A percentile compares a stretch with the other conserved stretches of the same genome.
phyloP scores from a whole-genome alignment of 2,329 filamentous ascomycete genomes.

The Sphaceloma murrayae region DNA sequence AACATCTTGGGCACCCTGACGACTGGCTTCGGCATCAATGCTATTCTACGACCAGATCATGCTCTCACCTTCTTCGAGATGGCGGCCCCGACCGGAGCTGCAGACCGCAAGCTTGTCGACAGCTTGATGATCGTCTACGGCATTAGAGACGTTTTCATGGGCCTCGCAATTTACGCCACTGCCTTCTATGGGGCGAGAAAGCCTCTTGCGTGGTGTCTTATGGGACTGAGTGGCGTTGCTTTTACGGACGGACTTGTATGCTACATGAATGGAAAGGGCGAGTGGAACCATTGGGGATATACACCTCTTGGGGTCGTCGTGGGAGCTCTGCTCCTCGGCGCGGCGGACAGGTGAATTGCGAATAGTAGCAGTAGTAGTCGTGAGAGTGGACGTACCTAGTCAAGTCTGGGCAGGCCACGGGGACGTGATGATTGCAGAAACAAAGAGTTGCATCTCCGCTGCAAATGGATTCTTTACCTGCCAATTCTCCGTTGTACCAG shows the following conservation, averaged over 20 bases:
- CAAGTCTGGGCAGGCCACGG: too few relatives aligned
- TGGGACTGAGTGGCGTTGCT: constrained; percentile 36
- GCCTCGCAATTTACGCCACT: constrained; percentile 31
- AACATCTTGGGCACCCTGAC: constrained; percentile 25
- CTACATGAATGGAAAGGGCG: constrained; percentile 30
- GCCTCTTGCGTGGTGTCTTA: constrained; percentile 36
- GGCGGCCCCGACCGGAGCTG: constrained; percentile 23
- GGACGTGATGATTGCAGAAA: too few relatives aligned
- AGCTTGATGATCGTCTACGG: constrained; percentile 41
- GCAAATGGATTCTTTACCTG: too few relatives aligned
- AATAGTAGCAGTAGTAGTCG: too few relatives aligned
- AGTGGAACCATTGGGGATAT: constrained; percentile 45
- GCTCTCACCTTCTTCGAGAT: constrained; percentile 34
- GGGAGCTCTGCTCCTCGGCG: constrained; percentile 23
- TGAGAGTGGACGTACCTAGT: too few relatives aligned
- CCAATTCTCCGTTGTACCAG: too few relatives aligned
- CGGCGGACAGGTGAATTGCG: neutral
- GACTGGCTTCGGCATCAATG: constrained; percentile 34
- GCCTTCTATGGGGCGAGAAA: constrained; percentile 33
- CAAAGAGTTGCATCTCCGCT: too few relatives aligned
- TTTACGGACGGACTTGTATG: constrained; percentile 40
- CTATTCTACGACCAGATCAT: constrained; percentile 29
- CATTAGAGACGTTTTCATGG: constrained; percentile 43
- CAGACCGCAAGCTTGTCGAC: constrained; percentile 35
- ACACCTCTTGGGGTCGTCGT: constrained; percentile 33